Evolutionary conservation across 1,139 yeast genomes (phyloP), one percentile per base, ranked within the genome.

Genomic region (Diutina neorugosa): DNA sequence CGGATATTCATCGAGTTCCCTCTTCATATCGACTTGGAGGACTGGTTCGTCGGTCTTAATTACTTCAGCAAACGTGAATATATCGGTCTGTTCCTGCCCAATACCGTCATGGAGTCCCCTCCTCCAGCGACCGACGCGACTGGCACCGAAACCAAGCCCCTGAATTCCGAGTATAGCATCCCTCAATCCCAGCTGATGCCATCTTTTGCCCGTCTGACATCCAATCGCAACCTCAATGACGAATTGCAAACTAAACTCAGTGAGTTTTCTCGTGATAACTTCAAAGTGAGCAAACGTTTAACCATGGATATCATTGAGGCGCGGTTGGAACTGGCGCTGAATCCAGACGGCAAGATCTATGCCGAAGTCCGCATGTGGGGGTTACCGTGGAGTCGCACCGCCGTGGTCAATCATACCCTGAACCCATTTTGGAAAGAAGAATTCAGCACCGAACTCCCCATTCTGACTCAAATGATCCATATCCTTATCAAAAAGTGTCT

Each of bases 41-140:
- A 86, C 64, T 89, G 96, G 96, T 76, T 81, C 59, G 86, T 87
- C 7, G 84, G 91, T 0, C 67, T 89, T 55, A 78, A 77, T 55
- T 79, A 87, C 21, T 82, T 86, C 62, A 77, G 95, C 3, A 77
- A 77, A 58, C 69, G 84, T 47, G 89, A 84, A 57, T 78, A 74
- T 55, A 74, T 74, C 55, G 78, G 78, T 1, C 62, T 69, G 2
- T 69, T 58, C 20, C 18, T n/a, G 34, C 12, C 43, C 16, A 40
- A 21, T n/a, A 9, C 20, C 14, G 40, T n/a, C 21, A 40, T 40
- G 2, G 18, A 16, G 8, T 5, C 20, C 1, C 18, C 43, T 16
- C 43, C 43, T n/a, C 14, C 37, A 11, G 4, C 37, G 4, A 31
- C 37, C 2, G 37, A 31, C 37, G n/a, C 37, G 5, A 12, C 34